Conservation (phyloP, 176 grass and related monocot species). For the Pharus latifolius region DNA sequence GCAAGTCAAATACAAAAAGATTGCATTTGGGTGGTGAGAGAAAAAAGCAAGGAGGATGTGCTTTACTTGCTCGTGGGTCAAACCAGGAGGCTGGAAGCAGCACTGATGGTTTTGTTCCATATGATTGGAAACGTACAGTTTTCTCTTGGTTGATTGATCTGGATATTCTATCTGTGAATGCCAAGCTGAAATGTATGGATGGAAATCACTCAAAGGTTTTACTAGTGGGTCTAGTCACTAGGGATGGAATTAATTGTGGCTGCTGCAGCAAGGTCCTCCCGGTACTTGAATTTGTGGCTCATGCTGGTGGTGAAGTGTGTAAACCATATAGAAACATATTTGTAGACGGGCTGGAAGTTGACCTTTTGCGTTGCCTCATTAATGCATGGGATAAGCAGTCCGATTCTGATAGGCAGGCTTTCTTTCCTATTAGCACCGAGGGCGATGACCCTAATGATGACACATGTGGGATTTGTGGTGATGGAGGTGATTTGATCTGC, state of each 20-base stretch:
- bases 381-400: slow-evolving; percentile 75
- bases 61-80: slow-evolving; percentile 63
- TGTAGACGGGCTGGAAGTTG: slow-evolving; percentile 42
- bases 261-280: slow-evolving; percentile 66
- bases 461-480: slow-evolving; percentile 92
- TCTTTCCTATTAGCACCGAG: slow-evolving; percentile 49
- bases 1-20: slow-evolving; percentile 16
- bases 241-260: slow-evolving; percentile 75
- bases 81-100: slow-evolving; percentile 47
- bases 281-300: slow-evolving; percentile 60
- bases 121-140: slow-evolving; percentile 76
- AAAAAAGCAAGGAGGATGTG: slow-evolving; percentile 54
- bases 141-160: slow-evolving; percentile 96
- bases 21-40: slow-evolving; percentile 25
- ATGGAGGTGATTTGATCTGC: slow-evolving; percentile 91
- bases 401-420: slow-evolving; percentile 56
- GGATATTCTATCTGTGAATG: slow-evolving; percentile 43
- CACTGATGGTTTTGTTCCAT: slow-evolving; percentile 63
- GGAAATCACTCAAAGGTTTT: slow-evolving; percentile 46
- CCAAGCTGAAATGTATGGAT: slow-evolving; percentile 74
- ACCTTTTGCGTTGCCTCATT: slow-evolving; percentile 63
- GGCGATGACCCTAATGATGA: slow-evolving; percentile 88
- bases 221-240: slow-evolving; percentile 47
- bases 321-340: slow-evolving; percentile 47
- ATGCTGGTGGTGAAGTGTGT: slow-evolving; percentile 42